phyloP scores from a whole-genome alignment of 1,284 basidiomycete species.

The Ustilago curta region DNA sequence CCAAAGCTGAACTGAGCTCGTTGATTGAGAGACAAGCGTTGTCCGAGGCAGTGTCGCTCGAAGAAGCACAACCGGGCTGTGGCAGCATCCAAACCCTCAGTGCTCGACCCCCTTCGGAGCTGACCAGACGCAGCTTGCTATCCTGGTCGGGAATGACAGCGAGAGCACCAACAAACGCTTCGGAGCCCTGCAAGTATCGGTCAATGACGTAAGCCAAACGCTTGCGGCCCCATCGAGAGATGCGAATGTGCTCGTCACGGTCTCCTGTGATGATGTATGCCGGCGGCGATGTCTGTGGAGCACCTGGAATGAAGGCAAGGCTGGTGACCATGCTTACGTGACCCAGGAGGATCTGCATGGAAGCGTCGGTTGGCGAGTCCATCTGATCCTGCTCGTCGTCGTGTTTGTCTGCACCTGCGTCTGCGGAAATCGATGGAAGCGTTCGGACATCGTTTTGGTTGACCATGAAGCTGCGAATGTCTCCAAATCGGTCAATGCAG shows the following conservation, averaged over 20 bases:
- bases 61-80: conserved; percentile 15
- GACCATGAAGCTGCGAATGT: conserved; percentile 56
- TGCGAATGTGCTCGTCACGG: conserved; percentile 68
- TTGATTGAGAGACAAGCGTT: conserved; percentile 43
- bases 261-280: conserved; percentile 59
- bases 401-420: neutral
- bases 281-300: conserved; percentile 21
- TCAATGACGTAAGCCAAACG: conserved; percentile 59
- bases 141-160: conserved; percentile 34
- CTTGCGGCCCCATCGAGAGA: conserved; percentile 63
- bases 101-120: conserved; percentile 56
- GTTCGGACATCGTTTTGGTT: conserved; percentile 28
- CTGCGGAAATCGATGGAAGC: conserved; percentile 11
- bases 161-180: conserved; percentile 57
- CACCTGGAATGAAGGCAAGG: conserved; percentile 49
- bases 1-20: conserved; percentile 30
- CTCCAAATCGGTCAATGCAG: conserved; percentile 61
- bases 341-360: conserved; percentile 56
- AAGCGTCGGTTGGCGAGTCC: conserved; percentile 44
- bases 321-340: conserved; percentile 65
- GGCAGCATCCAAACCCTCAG: conserved; percentile 55
- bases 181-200: conserved; percentile 60
- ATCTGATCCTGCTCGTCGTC: conserved; percentile 49
- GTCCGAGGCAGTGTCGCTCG: conserved; percentile 16
- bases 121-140: conserved; percentile 37